Base-by-base conservation (phyloP, 805 yeast species). In the Yarrowia divulgata region DNA sequence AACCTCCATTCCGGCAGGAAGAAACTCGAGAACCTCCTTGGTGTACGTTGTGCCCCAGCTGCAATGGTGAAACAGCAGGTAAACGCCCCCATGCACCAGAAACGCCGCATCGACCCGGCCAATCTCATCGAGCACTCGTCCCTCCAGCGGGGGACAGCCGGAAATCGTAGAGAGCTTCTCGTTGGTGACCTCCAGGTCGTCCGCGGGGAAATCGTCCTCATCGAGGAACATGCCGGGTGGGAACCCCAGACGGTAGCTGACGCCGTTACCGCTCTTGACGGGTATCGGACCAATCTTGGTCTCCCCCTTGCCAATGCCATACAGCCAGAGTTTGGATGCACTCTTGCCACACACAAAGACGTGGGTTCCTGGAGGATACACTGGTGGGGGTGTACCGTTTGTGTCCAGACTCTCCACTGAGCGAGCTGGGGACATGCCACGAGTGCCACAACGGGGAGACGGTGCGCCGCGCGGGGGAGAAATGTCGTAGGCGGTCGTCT, bases 141-240 rank as follows among this genome's bases (percentile, higher is more conserved):
- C 60, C 8, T 54, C 45, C 0, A 54, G 45, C 4, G 60, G 60
- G 23, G 60, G 60, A 37, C 60, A 54, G 6, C 60, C 60, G 34
- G 60, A 14, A 1, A 54, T 23, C 8, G 19, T 13, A 3, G 45
- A 9, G 19, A 54, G 60, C 32, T 37, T n/a, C 13, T 54, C 12
- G 18, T 19, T n/a, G 7, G 60, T 39, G 45, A 23, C 60, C 18
- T 54, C 35, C 45, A 54, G 18, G 35, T 54, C 60, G 4, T 14
- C 19, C 1, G 18, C 45, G 2, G 60, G 60, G 14, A 54, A 54
- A 3, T 54, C 12, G 60, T 54, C 60, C 14, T 39, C 60, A 8
- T 54, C 60, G 2, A 54, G 60, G 19, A 39, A 54, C 60, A 54
- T 54, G 32, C 60, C 60, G 1, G 60, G 60, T 2, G 60, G 60